Base-by-base conservation (phyloP, 495 filamentous ascomycete species). In the Penicillium flavigenum region DNA sequence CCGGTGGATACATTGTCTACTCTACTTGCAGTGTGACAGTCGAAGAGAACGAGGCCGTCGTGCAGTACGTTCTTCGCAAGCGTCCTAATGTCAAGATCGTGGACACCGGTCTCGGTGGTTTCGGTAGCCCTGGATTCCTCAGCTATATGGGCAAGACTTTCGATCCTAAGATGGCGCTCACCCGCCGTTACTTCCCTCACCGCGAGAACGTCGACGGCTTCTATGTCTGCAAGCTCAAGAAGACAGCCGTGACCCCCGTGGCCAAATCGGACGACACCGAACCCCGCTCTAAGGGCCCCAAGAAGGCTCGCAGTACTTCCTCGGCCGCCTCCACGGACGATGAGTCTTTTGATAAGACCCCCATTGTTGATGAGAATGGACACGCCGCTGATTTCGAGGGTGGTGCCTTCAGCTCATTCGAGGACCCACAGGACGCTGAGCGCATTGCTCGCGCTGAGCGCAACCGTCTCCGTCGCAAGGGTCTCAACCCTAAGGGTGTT, bases 191-290 rank as follows among this genome's bases (percentile, higher is more conserved):
- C 74, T 98, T 97, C 73, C 93, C 93, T 0, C 93, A 98, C 63
- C 81, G 89, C 43, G 92, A 93, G 78, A 98, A 98, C 76, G 89
- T 98, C 26, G 94, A 98, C 62, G 94, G 94, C 52, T 98, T 98
- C 86, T 98, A 95, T 70, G 94, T 98, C 55, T 88, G 90, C 66
- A 98, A 98, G 74, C 86, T 98, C 68, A 93, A 95, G 76, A 98
- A 98, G 83, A 83, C 82, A 29, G 94, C 83, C 12, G 88, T 88
- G 0, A 89, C 86, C 12, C 84, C 88, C 0, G 73, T 75, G 31
- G 81, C 80, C 38, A 79, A 82, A 57, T 66, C 75, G 19, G 73
- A 62, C 17, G 70, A 66, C 17, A 43, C 19, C 53, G 64, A 55
- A 10, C 42, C 70, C 62, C 5, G 46, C 57, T 47, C 58, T 20